Percentiles rank a stretch among this genome's conserved stretches.
phyloP scores from a whole-genome alignment of 1,139 yeast species.

The Pichia norvegensis region DNA sequence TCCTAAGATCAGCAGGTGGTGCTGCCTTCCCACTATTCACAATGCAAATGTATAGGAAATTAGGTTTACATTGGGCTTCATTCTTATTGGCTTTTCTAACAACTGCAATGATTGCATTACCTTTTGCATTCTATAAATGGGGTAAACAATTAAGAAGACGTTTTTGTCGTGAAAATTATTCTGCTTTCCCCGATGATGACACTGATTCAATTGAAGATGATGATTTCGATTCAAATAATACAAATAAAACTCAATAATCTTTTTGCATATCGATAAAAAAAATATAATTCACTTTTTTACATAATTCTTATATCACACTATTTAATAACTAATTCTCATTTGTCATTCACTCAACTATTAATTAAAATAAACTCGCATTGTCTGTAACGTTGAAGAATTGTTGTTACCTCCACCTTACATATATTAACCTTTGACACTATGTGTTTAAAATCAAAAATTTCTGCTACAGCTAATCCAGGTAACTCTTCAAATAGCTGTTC shows the following conservation, averaged over 20 bases:
- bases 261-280: neutral
- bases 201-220: conserved; percentile 7
- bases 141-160: conserved; percentile 60
- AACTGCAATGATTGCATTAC: conserved; percentile 75
- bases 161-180: conserved; percentile 60
- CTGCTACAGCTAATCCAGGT: too few species aligned
- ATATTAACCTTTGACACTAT: too few species aligned
- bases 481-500: too few species aligned
- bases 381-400: too few species aligned
- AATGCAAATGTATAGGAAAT: conserved; percentile 68
- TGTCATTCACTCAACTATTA: too few species aligned
- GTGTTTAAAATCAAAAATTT: too few species aligned
- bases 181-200: conserved; percentile 27
- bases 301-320: neutral
- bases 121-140: conserved; percentile 65
- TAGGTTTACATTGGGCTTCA: conserved; percentile 79
- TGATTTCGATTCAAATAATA: conserved; percentile 3
- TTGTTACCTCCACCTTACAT: too few species aligned
- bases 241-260: neutral
- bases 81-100: conserved; percentile 79
- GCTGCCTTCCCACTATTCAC: conserved; percentile 78
- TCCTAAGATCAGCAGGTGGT: conserved; percentile 80
- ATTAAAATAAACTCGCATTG: too few species aligned
- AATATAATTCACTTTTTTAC: neutral
- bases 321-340: neutral